Conservation (phyloP, 352 stramenopile genomes). For the Paralagenidium karlingii region DNA sequence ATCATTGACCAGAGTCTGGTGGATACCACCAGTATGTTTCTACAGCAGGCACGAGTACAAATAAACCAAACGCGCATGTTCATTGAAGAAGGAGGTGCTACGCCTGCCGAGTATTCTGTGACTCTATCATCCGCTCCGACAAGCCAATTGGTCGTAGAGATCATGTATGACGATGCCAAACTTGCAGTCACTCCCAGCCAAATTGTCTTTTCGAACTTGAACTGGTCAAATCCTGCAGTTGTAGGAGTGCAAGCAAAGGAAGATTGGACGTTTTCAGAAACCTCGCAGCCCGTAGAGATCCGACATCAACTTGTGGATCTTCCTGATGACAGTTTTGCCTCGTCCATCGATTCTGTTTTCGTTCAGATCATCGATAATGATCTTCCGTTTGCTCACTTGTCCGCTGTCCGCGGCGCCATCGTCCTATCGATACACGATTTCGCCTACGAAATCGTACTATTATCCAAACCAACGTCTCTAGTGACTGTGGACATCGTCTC, state of each 20-base stretch:
- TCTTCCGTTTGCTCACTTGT: conserved; percentile 37
- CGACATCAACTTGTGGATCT: no score
- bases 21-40: conserved; percentile 14
- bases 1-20: conserved; percentile 44
- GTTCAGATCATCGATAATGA: conserved; percentile 39
- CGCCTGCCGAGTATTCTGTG: background rate
- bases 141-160: no score
- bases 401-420: conserved; percentile 25
- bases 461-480: conserved; percentile 21
- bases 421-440: conserved; percentile 27
- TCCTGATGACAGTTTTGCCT: conserved; percentile 19
- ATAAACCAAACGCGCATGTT: conserved; percentile 7
- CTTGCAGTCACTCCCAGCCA: conserved; percentile 16
- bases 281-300: background rate
- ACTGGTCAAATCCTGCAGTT: conserved; percentile 19
- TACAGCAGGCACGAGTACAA: conserved; percentile 24
- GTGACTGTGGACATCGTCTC: conserved; percentile 21
- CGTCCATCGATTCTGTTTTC: conserved; percentile 10
- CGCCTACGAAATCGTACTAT: conserved; percentile 32
- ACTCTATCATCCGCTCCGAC: background rate
- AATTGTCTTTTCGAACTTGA: conserved; percentile 21
- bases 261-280: background rate
- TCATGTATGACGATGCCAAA: background rate
- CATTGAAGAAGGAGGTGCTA: background rate
- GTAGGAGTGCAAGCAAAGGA: conserved; percentile 4